These are phyloP conservation scores for Vigna reflexopilosa DNA, from an alignment of 306 rosid species.

Conservation along the genomic window DNA sequence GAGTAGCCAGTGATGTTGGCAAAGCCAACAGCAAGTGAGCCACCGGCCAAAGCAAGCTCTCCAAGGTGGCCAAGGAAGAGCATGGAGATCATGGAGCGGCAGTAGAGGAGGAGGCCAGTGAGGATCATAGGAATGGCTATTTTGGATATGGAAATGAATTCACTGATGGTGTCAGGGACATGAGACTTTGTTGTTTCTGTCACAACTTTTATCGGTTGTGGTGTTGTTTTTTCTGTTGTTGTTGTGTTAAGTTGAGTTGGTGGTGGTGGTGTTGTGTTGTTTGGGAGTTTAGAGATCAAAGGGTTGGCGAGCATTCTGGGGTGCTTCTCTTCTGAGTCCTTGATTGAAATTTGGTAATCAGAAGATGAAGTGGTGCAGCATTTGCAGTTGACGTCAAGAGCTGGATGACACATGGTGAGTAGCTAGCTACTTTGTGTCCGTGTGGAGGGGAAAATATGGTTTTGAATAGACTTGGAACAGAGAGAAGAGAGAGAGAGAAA, in stretches of 20 bases:
- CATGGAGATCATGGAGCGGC: conserved; percentile 94
- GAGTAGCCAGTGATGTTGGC: conserved; percentile 97
- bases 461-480: conserved; percentile 15
- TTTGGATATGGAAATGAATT: conserved; percentile 55
- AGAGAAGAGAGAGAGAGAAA: neutral
- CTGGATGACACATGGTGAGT: conserved; percentile 43
- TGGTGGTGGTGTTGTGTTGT: neutral
- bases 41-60: conserved; percentile 84
- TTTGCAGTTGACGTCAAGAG: conserved; percentile 43
- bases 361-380: conserved; percentile 33
- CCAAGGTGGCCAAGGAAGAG: conserved; percentile 85
- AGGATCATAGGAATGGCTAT: conserved; percentile 87
- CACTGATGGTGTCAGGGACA: conserved; percentile 48
- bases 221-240: neutral
- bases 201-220: neutral
- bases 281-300: conserved; percentile 45
- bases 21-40: conserved; percentile 81
- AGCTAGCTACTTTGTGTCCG: conserved; percentile 33
- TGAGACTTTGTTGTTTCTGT: conserved; percentile 37
- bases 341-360: conserved; percentile 1
- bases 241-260: neutral
- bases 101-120: conserved; percentile 75
- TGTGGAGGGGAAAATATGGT: conserved; percentile 28
- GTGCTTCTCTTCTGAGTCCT: neutral
- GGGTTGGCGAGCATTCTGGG: conserved; percentile 40